Conservation (phyloP, 352 stramenopile species). For the Phytophthora sojae region DNA sequence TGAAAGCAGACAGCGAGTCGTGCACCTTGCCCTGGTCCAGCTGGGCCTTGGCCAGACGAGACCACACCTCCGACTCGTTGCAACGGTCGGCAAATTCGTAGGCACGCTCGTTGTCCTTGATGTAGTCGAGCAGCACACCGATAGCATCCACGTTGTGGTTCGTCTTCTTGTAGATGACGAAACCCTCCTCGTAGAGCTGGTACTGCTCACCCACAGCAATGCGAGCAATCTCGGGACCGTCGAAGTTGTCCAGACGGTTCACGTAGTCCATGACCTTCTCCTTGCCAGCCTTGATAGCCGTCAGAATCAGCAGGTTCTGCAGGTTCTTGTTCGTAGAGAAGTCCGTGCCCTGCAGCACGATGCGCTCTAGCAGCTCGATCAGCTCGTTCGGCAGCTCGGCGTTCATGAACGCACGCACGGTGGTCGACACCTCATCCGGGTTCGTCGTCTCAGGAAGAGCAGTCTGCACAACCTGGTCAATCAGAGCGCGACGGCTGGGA, state of each 20-base stretch:
- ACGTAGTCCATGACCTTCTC: slow-evolving; percentile 99
- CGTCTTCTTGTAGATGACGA: slow-evolving; percentile 99
- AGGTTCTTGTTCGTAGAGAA: slow-evolving; percentile 99
- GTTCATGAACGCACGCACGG: slow-evolving; percentile 99
- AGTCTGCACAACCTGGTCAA: slow-evolving; percentile 99
- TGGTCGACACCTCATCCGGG: slow-evolving; percentile 99
- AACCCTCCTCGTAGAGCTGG: slow-evolving; percentile 99
- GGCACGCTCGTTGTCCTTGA: slow-evolving; percentile 98
- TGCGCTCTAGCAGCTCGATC: slow-evolving; percentile 99
- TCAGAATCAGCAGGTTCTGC: slow-evolving; percentile 99
- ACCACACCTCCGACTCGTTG: slow-evolving; percentile 99
- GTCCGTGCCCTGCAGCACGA: slow-evolving; percentile 99
- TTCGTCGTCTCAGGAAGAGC: slow-evolving; percentile 99
- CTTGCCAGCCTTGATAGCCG: slow-evolving; percentile 98
- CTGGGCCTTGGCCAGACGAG: slow-evolving; percentile 98
- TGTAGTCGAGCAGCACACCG: slow-evolving; percentile 94
- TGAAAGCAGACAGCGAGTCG: slow-evolving; percentile 99
- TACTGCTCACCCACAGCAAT: slow-evolving; percentile 99
- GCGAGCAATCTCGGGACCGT: slow-evolving; percentile 99
- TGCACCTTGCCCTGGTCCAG: slow-evolving; percentile 96
- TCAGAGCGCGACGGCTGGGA: slow-evolving; percentile 94
- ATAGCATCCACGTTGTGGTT: slow-evolving; percentile 97
- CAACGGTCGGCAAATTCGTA: slow-evolving; percentile 99
- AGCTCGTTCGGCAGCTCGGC: slow-evolving; percentile 98
- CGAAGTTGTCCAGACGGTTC: slow-evolving; percentile 99